These are phyloP conservation scores for Trichoderma gamsii DNA, from an alignment of 495 filamentous ascomycete genomes.

Conservation along the genomic window DNA sequence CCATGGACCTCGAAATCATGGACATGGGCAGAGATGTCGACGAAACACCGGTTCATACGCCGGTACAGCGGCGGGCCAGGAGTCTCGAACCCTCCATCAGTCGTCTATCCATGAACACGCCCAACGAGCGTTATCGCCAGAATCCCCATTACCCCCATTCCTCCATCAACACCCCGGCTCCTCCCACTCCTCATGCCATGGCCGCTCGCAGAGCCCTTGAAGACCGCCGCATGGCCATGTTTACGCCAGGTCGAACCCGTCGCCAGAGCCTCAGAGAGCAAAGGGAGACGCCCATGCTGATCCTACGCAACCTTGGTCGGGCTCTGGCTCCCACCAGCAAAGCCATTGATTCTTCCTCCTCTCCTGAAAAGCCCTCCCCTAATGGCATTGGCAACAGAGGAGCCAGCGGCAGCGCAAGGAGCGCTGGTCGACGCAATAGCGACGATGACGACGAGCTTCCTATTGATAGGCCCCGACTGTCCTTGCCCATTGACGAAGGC, in stretches of 20 bases:
- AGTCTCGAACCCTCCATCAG: slow-evolving; percentile 28
- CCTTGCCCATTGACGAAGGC: slow-evolving; percentile 58
- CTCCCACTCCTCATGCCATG: slow-evolving; percentile 61
- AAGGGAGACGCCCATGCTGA: slow-evolving; percentile 70
- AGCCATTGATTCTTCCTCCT: slow-evolving; percentile 55
- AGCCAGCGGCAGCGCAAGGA: background rate
- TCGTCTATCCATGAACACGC: slow-evolving; percentile 23
- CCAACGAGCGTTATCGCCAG: background rate
- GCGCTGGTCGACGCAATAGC: slow-evolving; percentile 33
- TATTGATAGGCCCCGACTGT: slow-evolving; percentile 56
- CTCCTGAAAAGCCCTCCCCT: slow-evolving; percentile 21
- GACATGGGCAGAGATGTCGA: background rate
- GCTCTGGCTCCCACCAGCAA: slow-evolving; percentile 56
- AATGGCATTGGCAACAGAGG: background rate
- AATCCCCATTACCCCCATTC: slow-evolving; percentile 19
- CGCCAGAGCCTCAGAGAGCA: slow-evolving; percentile 60
- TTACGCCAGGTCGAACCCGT: slow-evolving; percentile 63
- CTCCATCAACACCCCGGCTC: slow-evolving; percentile 29
- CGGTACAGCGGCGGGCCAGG: slow-evolving; percentile 21
- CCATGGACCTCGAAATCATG: background rate
- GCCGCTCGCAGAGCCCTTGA: slow-evolving; percentile 61
- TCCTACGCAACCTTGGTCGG: slow-evolving; percentile 59
- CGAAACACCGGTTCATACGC: background rate
- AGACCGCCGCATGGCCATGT: slow-evolving; percentile 61
- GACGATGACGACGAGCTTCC: slow-evolving; percentile 58